A percentile compares a stretch with the other conserved stretches of the same genome.
These are phyloP conservation scores for Nemania bipapillata DNA, from an alignment of 2,329 filamentous ascomycete species.

Conservation along the genomic window DNA sequence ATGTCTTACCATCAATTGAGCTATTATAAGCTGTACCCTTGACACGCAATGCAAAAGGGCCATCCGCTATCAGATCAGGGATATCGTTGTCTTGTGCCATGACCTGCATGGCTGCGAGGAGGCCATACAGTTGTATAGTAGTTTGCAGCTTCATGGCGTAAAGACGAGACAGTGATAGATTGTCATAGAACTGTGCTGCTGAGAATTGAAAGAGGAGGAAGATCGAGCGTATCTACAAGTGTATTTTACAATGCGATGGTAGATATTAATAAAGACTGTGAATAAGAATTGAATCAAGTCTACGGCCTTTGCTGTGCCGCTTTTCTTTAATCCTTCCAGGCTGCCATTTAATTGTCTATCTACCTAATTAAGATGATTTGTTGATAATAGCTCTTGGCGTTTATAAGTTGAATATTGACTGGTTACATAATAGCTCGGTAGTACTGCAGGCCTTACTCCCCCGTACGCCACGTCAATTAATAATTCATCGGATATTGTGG, in stretches of 20 bases:
- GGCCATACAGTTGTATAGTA: neutral
- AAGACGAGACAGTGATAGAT: neutral
- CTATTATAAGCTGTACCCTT: slow-evolving; percentile 13
- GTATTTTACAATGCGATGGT: too few species aligned
- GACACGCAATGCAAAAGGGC: slow-evolving; percentile 23
- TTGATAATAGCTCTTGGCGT: neutral
- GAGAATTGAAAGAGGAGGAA: neutral
- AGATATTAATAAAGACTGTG: too few species aligned
- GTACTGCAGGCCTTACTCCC: too few species aligned
- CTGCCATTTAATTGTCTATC: slow-evolving; percentile 15
- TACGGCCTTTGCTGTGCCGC: neutral
- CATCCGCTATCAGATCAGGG: slow-evolving; percentile 20
- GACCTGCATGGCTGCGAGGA: neutral
- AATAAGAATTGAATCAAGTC: too few species aligned
- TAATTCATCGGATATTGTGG: too few species aligned
- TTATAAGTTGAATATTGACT: neutral
- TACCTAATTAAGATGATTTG: neutral
- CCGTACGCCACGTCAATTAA: too few species aligned
- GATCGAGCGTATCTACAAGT: too few species aligned
- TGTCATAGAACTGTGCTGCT: neutral
- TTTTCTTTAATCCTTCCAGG: slow-evolving; percentile 12
- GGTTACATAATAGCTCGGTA: too few species aligned
- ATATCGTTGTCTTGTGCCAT: slow-evolving; percentile 9
- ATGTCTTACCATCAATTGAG: slow-evolving; percentile 20
- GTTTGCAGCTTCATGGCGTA: neutral